Base-by-base conservation (phyloP, 371 early-diverging fungal species). In the Batkoa obscura region DNA sequence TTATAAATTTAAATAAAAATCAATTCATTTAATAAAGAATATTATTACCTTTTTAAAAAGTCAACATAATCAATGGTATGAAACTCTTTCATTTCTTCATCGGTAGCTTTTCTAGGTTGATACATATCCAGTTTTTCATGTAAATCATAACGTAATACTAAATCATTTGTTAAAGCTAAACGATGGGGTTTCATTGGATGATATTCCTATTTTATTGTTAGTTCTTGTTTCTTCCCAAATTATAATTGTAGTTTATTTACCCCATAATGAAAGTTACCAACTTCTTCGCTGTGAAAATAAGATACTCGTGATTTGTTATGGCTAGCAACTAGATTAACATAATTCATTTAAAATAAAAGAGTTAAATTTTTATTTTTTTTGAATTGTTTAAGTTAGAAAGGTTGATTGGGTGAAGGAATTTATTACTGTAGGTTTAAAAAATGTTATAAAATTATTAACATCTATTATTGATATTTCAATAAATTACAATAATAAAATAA, bases 111-210 rank as follows among this genome's bases (percentile, higher is more conserved):
- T 46, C 88, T 78, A n/a, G 98, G 94, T 58, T 81, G 80, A 60
- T 68, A 88, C 49, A 93, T 74, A 51, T 86, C 85, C 88, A 96
- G 79, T 57, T 88, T 73, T 37, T 84, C 72, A 65, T 90, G 84
- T 51, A 96, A 66, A 1, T 80, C 84, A 67, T 90, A 93, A 51
- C 81, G 79, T 47, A 90, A 64, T 12, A 96, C 89, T 41, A 96
- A 67, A 55, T 91, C 84, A 64, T 93, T 90, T 3, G 94, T 92
- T 42, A 94, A 64, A 8, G 86, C 81, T 42, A 94, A 71, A 55
- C 97, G 81, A 63, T 90, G 90, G 0, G 97, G 97, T 61, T 96
- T 96, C 97, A 96, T 96, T 0, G 97, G 97, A 69, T 96, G 96
- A 33, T 74, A 70, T 62, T 79, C 77, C 79, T 81, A 62, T 52